Evolutionary conservation across 139 green algal species (phyloP).

Genomic region (Gonium pectorale): DNA sequence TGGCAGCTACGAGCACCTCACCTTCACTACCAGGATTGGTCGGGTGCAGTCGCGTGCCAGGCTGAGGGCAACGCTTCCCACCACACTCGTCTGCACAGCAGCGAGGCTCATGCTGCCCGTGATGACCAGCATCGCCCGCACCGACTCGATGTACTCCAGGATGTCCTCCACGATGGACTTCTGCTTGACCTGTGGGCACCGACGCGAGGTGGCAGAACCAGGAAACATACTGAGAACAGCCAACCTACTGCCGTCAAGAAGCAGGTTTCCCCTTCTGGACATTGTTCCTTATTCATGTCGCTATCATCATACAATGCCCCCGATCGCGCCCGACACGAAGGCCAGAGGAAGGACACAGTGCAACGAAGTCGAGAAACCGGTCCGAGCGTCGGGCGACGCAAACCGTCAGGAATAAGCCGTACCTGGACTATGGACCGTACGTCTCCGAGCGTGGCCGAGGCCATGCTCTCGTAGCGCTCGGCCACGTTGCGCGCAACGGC

Average conservation of each 20-base stretch:
- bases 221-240: no score
- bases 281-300: no score
- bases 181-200: conserved; percentile 18
- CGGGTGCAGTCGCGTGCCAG: conserved; percentile 19
- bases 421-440: conserved; percentile 22
- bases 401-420: not conserved
- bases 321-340: no score
- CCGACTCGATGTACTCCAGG: conserved; percentile 1
- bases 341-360: no score
- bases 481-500: not conserved
- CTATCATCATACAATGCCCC: no score
- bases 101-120: conserved; percentile 31
- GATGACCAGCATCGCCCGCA: conserved; percentile 17
- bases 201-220: not conserved
- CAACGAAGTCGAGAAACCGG: no score
- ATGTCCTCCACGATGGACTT: conserved; percentile 41
- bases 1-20: no score
- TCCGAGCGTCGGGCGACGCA: no score
- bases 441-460: conserved; percentile 30
- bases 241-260: no score
- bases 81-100: not conserved
- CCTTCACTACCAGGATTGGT: conserved; percentile 35
- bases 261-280: no score
- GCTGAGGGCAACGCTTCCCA: conserved; percentile 38
- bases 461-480: conserved; percentile 18